Conservation (phyloP, 345 rosid species). For the Corchorus capsularis region DNA sequence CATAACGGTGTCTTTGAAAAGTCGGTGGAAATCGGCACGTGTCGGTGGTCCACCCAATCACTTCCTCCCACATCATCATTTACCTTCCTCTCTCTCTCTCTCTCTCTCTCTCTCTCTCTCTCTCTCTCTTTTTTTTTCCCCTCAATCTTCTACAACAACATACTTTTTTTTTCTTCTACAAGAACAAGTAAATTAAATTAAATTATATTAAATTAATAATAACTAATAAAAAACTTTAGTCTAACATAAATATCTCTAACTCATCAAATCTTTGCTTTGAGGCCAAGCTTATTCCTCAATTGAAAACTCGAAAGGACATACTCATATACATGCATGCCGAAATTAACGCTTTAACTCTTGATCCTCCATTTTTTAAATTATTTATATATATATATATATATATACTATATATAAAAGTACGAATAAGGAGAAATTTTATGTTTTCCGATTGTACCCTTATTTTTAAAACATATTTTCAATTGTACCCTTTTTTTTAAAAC, state of each 20-base stretch:
- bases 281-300: not conserved
- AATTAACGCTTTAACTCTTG: too few relatives aligned
- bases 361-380: too few relatives aligned
- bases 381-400: too few relatives aligned
- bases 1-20: constrained; percentile 31
- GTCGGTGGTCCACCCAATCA: constrained; percentile 42
- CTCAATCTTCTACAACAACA: not conserved
- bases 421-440: too few relatives aligned
- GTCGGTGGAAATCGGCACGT: constrained; percentile 53
- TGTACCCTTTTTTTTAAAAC: too few relatives aligned
- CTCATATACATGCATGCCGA: not conserved
- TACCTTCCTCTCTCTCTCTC: not conserved
- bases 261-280: constrained; percentile 5
- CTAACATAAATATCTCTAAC: not conserved
- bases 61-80: constrained; percentile 19
- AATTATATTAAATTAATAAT: too few relatives aligned
- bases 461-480: too few relatives aligned
- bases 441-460: too few relatives aligned
- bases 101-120: not conserved
- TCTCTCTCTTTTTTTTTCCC: not conserved
- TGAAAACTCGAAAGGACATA: not conserved
- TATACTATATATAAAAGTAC: too few relatives aligned
- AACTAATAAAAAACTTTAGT: not conserved
- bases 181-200: too few relatives aligned
- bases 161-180: too few relatives aligned